These are phyloP conservation scores for Arthrobotrys musiformis DNA, from an alignment of 2,329 filamentous ascomycete species.

Conservation along the genomic window DNA sequence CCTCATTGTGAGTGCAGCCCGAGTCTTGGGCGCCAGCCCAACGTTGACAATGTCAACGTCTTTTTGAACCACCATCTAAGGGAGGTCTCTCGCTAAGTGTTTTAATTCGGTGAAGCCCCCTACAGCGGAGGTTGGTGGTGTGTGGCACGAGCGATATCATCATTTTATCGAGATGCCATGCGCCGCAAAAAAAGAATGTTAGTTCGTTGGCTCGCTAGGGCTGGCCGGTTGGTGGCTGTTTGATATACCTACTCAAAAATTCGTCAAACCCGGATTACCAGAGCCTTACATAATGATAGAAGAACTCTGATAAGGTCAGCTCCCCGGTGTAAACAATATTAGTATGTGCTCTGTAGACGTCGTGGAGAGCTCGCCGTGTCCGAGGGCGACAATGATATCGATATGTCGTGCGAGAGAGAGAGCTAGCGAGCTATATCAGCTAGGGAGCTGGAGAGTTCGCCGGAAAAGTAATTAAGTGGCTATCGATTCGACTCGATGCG, in stretches of 20 bases:
- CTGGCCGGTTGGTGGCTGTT: neutral
- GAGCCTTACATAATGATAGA: slow-evolving; percentile 22
- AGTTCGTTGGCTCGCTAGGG: neutral
- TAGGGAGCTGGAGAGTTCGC: neutral
- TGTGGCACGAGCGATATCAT: slow-evolving; percentile 24
- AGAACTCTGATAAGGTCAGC: neutral
- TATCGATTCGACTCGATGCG: neutral
- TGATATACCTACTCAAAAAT: neutral
- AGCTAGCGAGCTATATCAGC: neutral
- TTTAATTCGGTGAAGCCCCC: slow-evolving; percentile 8
- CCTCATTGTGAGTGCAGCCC: slow-evolving; percentile 20
- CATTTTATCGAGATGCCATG: slow-evolving; percentile 1
- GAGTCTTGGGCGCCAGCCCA: slow-evolving; percentile 17
- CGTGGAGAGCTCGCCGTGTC: slow-evolving; percentile 30
- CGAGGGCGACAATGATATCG: slow-evolving; percentile 1
- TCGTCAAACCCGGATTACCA: slow-evolving; percentile 11
- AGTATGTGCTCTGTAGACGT: neutral
- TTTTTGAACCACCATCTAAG: slow-evolving; percentile 35
- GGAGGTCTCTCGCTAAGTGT: slow-evolving; percentile 42
- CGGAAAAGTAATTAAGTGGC: neutral
- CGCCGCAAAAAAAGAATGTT: slow-evolving; percentile 12
- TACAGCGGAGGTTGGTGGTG: neutral
- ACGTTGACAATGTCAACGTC: slow-evolving; percentile 30
- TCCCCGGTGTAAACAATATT: neutral
- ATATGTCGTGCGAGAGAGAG: neutral